Conservation (phyloP, 2,329 filamentous ascomycete genomes). For the Thermochaetoides dissita region DNA sequence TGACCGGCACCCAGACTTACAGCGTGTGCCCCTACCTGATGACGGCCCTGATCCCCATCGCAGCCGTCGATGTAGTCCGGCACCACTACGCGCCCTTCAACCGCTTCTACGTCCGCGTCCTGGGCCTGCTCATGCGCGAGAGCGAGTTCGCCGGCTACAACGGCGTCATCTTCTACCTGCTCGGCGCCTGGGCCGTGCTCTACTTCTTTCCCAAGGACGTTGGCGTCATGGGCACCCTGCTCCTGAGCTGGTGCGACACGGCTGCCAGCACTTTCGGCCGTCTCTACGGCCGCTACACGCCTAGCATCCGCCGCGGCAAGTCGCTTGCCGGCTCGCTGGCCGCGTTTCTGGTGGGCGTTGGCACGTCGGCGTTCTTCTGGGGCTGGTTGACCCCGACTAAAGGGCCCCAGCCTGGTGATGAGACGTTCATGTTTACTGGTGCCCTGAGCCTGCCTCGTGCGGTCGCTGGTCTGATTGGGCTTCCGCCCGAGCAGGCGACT, state of each 20-base stretch:
- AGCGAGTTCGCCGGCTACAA: constrained; percentile 91
- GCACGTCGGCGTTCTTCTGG: constrained; percentile 77
- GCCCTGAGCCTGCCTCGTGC: constrained; percentile 53
- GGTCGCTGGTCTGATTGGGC: constrained; percentile 45
- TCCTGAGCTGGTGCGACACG: constrained; percentile 96
- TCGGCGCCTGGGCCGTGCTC: constrained; percentile 78
- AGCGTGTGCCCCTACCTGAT: constrained; percentile 77
- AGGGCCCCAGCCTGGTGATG: constrained; percentile 55
- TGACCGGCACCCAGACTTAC: constrained; percentile 59
- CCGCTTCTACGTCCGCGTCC: constrained; percentile 64
- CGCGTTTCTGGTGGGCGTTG: constrained; percentile 69
- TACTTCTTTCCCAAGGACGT: constrained; percentile 87
- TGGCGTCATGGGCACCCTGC: constrained; percentile 72
- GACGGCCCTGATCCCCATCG: constrained; percentile 68
- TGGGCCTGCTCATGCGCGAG: constrained; percentile 93
- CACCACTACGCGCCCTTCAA: constrained; percentile 75
- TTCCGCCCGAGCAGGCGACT: constrained; percentile 42
- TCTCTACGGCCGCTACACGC: constrained; percentile 78
- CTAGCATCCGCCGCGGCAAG: constrained; percentile 72
- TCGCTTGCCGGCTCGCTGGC: constrained; percentile 79
- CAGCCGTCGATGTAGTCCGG: constrained; percentile 65
- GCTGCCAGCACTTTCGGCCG: constrained; percentile 90
- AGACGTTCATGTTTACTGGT: constrained; percentile 70
- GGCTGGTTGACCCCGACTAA: constrained; percentile 63
- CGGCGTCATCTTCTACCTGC: constrained; percentile 90